Conservation (phyloP, 345 rosid species). For the Corchorus olitorius region DNA sequence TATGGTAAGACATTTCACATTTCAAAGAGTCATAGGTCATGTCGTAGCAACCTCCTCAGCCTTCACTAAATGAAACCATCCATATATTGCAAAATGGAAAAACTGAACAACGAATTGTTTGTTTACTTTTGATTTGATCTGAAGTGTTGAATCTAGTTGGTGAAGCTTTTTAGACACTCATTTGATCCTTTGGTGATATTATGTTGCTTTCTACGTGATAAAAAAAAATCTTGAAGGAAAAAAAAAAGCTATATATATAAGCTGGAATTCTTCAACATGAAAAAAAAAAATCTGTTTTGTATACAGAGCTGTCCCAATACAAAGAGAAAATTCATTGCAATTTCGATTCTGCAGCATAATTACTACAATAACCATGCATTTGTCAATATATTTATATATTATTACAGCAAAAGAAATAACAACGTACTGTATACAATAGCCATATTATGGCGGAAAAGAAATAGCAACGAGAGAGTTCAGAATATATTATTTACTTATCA, state of each 20-base stretch:
- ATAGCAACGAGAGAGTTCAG: not conserved
- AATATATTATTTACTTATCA: not conserved
- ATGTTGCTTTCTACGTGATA: too few species aligned
- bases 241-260: too few species aligned
- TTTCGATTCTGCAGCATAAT: not conserved
- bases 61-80: not conserved
- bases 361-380: not conserved
- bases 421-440: not conserved
- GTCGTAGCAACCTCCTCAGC: not conserved
- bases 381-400: not conserved
- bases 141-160: not conserved
- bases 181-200: too few species aligned
- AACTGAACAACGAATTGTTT: not conserved
- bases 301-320: too few species aligned
- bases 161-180: not conserved
- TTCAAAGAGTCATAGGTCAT: slow-evolving; percentile 2
- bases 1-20: too few species aligned
- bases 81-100: not conserved
- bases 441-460: not conserved
- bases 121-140: not conserved
- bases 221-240: too few species aligned
- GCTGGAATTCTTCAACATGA: too few species aligned
- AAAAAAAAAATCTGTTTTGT: too few species aligned
- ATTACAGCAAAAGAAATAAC: not conserved
- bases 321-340: not conserved